These are phyloP conservation scores for Suillus placidus DNA, from an alignment of 768 basidiomycete species.

Conservation along the genomic window DNA sequence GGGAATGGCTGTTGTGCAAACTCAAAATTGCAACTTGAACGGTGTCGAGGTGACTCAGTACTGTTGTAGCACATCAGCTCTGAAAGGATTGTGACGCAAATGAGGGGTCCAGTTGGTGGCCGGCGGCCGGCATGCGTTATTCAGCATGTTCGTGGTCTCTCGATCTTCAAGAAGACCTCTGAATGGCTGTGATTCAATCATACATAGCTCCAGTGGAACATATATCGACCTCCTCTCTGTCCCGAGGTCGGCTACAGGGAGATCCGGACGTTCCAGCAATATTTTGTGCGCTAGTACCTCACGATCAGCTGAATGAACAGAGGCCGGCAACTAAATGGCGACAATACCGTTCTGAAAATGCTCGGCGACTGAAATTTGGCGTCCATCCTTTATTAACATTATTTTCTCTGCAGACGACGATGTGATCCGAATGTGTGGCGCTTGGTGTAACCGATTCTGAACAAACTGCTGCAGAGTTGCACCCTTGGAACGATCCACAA, in stretches of 20 bases:
- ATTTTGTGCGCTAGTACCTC: not conserved
- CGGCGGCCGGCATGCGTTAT: not conserved
- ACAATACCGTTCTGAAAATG: not conserved
- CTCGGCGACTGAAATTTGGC: not conserved
- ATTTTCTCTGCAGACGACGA: conserved; percentile 39
- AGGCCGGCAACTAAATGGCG: not conserved
- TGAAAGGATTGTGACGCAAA: too few species aligned
- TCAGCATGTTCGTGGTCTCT: conserved; percentile 64
- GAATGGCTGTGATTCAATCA: conserved; percentile 49
- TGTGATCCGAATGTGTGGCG: not conserved
- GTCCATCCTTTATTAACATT: conserved; percentile 39
- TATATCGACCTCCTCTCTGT: not conserved
- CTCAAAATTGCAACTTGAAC: not conserved
- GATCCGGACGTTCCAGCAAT: not conserved
- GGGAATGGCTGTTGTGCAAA: rapidly evolving
- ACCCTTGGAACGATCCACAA: conserved; percentile 30
- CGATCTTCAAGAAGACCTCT: conserved; percentile 59
- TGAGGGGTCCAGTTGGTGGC: not conserved
- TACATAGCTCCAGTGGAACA: not conserved
- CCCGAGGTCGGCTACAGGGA: not conserved
- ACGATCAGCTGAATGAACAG: not conserved
- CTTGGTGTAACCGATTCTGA: conserved; percentile 52
- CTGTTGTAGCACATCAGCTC: not conserved
- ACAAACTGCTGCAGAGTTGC: conserved; percentile 51
- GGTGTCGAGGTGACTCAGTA: not conserved